These are phyloP conservation scores for Ramularia endophylla DNA, from an alignment of 2,329 filamentous ascomycete species.

Conservation along the genomic window DNA sequence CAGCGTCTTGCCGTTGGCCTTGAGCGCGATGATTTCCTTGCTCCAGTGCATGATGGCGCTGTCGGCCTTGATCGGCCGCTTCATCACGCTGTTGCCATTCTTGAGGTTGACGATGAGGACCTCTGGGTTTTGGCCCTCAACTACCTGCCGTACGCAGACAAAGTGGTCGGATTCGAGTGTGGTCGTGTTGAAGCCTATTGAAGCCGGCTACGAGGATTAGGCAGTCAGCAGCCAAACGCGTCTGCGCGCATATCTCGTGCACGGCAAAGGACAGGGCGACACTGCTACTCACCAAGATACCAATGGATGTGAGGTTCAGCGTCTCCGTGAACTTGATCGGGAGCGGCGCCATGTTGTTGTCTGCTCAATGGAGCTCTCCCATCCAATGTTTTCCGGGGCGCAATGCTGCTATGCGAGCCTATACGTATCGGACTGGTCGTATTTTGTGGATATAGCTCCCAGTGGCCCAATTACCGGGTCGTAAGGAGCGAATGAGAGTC, in stretches of 20 bases:
- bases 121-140: constrained; percentile 78
- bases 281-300: constrained; percentile 41
- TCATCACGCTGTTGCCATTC: constrained; percentile 92
- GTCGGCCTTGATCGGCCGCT: constrained; percentile 95
- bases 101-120: constrained; percentile 98
- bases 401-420: constrained; percentile 22
- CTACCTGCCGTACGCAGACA: constrained; percentile 94
- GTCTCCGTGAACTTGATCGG: constrained; percentile 93
- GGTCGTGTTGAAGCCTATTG: constrained; percentile 84
- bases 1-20: constrained; percentile 86
- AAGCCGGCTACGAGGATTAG: constrained; percentile 47
- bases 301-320: constrained; percentile 55
- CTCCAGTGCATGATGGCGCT: constrained; percentile 99
- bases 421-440: no score
- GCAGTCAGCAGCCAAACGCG: constrained; percentile 15
- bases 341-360: constrained; percentile 56
- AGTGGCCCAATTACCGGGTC: constrained; percentile 4
- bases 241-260: neutral
- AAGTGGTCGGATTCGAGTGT: constrained; percentile 97
- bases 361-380: constrained; percentile 17
- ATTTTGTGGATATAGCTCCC: constrained; percentile 5
- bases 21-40: constrained; percentile 92
- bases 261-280: neutral
- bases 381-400: constrained; percentile 22
- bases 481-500: constrained; percentile 29